These are phyloP conservation scores for Colletotrichum australisinense DNA, from an alignment of 2,329 filamentous ascomycete species.

Conservation along the genomic window DNA sequence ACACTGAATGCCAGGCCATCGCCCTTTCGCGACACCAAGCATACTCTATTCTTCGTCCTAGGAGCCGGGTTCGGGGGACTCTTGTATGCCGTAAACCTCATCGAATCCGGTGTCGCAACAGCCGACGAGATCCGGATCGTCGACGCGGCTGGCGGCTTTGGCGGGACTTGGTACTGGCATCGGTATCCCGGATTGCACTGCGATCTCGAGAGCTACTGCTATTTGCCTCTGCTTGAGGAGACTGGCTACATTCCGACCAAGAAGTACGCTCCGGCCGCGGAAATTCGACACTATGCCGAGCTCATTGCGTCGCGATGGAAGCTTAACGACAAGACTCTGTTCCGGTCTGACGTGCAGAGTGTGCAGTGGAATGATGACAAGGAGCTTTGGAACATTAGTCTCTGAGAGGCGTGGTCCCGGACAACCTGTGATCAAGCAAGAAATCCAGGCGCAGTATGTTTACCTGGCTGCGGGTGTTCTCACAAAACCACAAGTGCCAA, in stretches of 20 bases:
- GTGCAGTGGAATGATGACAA: constrained; percentile 57
- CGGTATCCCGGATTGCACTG: constrained; percentile 63
- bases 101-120: constrained; percentile 37
- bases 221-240: constrained; percentile 70
- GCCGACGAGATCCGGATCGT: constrained; percentile 51
- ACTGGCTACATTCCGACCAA: constrained; percentile 67
- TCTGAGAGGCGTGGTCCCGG: constrained; percentile 37
- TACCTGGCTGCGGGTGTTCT: neutral
- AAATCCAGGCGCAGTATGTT: constrained; percentile 34
- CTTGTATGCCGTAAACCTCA: constrained; percentile 41
- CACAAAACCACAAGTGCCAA: constrained; percentile 51
- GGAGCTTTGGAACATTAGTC: constrained; percentile 10
- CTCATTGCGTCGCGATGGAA: constrained; percentile 53
- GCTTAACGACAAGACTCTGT: constrained; percentile 51
- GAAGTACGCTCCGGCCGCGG: constrained; percentile 56
- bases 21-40: constrained; percentile 41
- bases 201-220: constrained; percentile 70
- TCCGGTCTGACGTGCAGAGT: constrained; percentile 52
- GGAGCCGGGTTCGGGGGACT: constrained; percentile 49
- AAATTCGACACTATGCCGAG: constrained; percentile 64
- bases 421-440: constrained; percentile 34
- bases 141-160: constrained; percentile 56
- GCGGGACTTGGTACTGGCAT: constrained; percentile 65
- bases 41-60: constrained; percentile 45
- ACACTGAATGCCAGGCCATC: constrained; percentile 39